Conservation (phyloP, 805 yeast species). For the Wickerhamiella kurtzmanii region DNA sequence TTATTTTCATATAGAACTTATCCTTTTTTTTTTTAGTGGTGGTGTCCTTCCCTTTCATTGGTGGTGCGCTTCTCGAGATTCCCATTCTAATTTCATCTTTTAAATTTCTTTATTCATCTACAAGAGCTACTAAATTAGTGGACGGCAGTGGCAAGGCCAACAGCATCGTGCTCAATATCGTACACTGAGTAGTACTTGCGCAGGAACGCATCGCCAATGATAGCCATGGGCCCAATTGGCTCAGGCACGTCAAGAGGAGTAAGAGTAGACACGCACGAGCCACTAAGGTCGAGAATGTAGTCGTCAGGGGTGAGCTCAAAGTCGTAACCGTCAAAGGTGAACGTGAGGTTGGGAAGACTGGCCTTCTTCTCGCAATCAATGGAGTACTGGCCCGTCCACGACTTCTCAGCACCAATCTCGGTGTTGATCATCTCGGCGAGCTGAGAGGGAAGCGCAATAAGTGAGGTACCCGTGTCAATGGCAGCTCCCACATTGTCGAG, state of each 20-base stretch:
- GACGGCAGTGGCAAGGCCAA: slow-evolving; percentile 77
- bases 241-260: slow-evolving; percentile 96
- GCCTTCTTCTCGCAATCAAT: slow-evolving; percentile 82
- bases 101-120: background rate
- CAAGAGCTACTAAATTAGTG: slow-evolving; percentile 21
- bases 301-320: slow-evolving; percentile 83
- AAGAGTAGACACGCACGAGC: slow-evolving; percentile 91
- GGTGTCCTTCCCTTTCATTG: too few relatives aligned
- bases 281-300: slow-evolving; percentile 87
- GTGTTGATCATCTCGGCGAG: slow-evolving; percentile 90
- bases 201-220: slow-evolving; percentile 93
- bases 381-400: slow-evolving; percentile 95
- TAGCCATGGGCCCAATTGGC: slow-evolving; percentile 93
- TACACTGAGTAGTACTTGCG: slow-evolving; percentile 90
- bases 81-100: background rate
- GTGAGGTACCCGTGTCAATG: slow-evolving; percentile 95
- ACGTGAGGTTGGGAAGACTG: slow-evolving; percentile 77
- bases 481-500: slow-evolving; percentile 85
- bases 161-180: slow-evolving; percentile 81
- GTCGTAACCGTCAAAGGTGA: slow-evolving; percentile 79
- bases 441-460: slow-evolving; percentile 87
- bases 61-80: background rate
- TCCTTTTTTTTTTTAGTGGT: background rate
- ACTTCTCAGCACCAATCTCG: slow-evolving; percentile 92
- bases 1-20: background rate